A percentile compares a stretch with the other conserved stretches of the same genome.
Evolutionary conservation across 2,329 filamentous ascomycete genomes (phyloP).

Genomic region (Colletotrichum echinochloae): DNA sequence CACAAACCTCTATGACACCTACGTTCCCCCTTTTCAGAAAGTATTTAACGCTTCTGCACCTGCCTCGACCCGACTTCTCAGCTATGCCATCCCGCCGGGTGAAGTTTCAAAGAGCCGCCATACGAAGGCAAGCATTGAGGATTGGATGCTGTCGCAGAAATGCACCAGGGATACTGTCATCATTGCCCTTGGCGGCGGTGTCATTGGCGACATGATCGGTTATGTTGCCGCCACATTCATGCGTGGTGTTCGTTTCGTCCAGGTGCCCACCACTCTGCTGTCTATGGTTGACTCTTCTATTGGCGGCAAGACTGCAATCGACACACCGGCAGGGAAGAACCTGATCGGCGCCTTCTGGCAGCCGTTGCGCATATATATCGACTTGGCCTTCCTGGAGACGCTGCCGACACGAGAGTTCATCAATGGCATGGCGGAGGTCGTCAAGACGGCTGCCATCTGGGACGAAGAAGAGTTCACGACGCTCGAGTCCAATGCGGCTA

Average conservation of each 20-base stretch:
- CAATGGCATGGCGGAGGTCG: conserved; percentile 98
- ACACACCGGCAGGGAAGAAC: conserved; percentile 96
- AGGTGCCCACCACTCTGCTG: conserved; percentile 93
- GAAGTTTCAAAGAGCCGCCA: conserved; percentile 94
- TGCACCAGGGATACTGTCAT: conserved; percentile 96
- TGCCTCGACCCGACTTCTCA: conserved; percentile 76
- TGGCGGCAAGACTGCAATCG: conserved; percentile 97
- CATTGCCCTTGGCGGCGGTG: conserved; percentile 92
- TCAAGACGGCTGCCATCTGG: conserved; percentile 98
- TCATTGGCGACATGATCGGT: conserved; percentile 98
- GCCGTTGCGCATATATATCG: conserved; percentile 92
- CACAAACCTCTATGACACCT: conserved; percentile 86
- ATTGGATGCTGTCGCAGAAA: conserved; percentile 93
- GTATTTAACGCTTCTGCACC: conserved; percentile 49
- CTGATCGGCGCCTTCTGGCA: conserved; percentile 97
- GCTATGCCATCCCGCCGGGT: conserved; percentile 88
- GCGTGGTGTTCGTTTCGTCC: conserved; percentile 95
- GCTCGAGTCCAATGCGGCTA: conserved; percentile 83
- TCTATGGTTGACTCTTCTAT: conserved; percentile 99
- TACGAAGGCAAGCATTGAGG: conserved; percentile 95
- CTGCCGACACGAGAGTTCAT: conserved; percentile 93
- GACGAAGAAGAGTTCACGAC: conserved; percentile 87
- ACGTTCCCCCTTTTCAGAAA: conserved; percentile 79
- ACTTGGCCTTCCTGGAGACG: conserved; percentile 90
- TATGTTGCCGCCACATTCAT: conserved; percentile 99